Evolutionary conservation across 108 stramenopile genomes (phyloP).

Genomic region (Poteriospumella lacustris): DNA sequence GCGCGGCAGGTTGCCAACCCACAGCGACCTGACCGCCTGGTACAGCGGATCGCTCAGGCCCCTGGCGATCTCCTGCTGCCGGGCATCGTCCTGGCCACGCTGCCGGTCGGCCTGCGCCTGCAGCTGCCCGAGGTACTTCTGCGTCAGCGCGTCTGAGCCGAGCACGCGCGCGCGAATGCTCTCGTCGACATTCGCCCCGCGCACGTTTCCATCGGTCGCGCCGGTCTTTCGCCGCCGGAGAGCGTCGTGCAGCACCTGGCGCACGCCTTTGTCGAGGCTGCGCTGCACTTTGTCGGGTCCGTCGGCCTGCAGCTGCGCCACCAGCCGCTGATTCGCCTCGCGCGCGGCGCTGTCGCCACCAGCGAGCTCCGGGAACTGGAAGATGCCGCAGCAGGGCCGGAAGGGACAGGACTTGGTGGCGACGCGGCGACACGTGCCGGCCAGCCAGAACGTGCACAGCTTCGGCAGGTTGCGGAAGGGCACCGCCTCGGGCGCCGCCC

Average conservation of each 20-base stretch:
- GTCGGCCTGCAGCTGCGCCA: not conserved
- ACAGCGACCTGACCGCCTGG: conserved; percentile 61
- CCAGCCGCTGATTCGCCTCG: not conserved
- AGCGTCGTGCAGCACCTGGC: not conserved
- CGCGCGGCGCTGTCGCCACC: too few species aligned
- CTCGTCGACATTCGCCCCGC: conserved; percentile 9
- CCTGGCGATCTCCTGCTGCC: too few species aligned
- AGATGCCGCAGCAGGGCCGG: conserved; percentile 29
- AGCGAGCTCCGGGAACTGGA: conserved; percentile 28
- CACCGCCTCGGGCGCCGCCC: conserved; percentile 76
- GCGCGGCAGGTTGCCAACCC: conserved; percentile 56
- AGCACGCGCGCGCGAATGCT: not conserved
- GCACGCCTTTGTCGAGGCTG: not conserved
- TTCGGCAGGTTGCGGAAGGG: conserved; percentile 75
- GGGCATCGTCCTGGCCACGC: too few species aligned
- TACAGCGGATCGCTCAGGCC: conserved; percentile 52
- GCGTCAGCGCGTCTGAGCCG: not conserved
- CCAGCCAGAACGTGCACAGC: conserved; percentile 86
- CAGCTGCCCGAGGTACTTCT: not conserved
- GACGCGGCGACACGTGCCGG: conserved; percentile 89
- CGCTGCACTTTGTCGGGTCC: not conserved
- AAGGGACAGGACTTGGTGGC: conserved; percentile 87
- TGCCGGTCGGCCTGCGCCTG: conserved; percentile 31
- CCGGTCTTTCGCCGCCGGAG: too few species aligned
- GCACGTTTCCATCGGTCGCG: too few species aligned